Evolutionary conservation across 163 green algal species (phyloP), one percentile per base, ranked within the genome.

Genomic region (Chlorella variabilis): DNA sequence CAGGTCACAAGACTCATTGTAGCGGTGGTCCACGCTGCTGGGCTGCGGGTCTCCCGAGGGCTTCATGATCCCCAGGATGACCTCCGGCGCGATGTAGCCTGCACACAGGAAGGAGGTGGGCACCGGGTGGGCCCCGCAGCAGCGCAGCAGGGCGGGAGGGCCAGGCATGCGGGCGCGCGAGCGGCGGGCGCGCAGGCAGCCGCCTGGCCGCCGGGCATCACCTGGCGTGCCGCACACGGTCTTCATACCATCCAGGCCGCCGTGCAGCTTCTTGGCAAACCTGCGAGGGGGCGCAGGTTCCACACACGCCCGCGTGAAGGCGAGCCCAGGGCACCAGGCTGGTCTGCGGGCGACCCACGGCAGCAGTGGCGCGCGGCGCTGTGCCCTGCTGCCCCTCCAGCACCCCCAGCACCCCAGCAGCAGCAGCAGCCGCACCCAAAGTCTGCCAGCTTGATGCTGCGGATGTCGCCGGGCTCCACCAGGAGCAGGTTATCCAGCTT

Each of bases 401-500:
- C n/a, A n/a, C n/a, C n/a, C n/a, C n/a, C n/a, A n/a, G n/a, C n/a
- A n/a, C n/a, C n/a, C n/a, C n/a, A n/a, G n/a, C n/a, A n/a, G n/a
- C n/a, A n/a, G n/a, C n/a, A n/a, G n/a, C n/a, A n/a, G n/a, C 18
- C 73, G 49, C 51, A 83, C 1, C 94, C 94, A 90, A 98, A 98
- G 75, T 98, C 94, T 34, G 93, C 93, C 63, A 98, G 94, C 83
- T 97, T 98, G 41, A 98, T 82, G 25, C 61, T 71, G n/a, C 84
- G 87, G 63, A 97, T 95, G 80, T 98, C 94, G 15, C 91, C 87
- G 9, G 86, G 85, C 9, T 77, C 81, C 0, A 88, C 84, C 41
- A 98, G 84, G 68, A 98, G 82, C 76, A 98, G 85, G 87, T 98
- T 98, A 82, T 98, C 94, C 70, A 97, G 90, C 87, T 96, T 97